Percentiles rank a stretch among this genome's conserved stretches.
Evolutionary conservation across 176 grass and related monocot species (phyloP).

Genomic region (Raddia guianensis): DNA sequence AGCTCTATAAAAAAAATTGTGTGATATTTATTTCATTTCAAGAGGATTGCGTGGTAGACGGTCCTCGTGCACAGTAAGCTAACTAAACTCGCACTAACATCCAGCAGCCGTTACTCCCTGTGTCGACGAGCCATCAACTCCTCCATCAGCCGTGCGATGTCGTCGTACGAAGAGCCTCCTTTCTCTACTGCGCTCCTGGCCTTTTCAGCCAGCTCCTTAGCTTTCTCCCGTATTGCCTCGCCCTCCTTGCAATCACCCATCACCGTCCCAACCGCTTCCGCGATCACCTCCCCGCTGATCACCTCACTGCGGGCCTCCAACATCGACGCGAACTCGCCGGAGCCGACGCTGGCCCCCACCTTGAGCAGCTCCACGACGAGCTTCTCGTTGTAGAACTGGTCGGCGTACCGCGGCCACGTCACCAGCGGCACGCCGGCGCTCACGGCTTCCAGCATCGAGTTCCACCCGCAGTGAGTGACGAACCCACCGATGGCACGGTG

Average conservation of each 20-base stretch:
- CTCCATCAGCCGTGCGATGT: neutral
- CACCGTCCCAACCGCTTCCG: neutral
- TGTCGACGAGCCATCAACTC: too few species aligned
- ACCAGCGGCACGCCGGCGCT: slow-evolving; percentile 39
- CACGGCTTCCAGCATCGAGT: too few species aligned
- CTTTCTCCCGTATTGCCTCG: neutral
- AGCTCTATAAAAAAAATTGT: too few species aligned
- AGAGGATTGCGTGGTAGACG: too few species aligned
- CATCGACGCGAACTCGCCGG: neutral
- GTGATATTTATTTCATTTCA: too few species aligned
- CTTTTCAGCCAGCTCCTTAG: neutral
- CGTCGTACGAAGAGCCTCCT: neutral
- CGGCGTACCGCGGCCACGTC: slow-evolving; percentile 46
- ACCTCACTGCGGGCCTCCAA: neutral
- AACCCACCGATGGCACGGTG: too few species aligned
- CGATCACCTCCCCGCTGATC: neutral
- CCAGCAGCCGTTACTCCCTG: too few species aligned
- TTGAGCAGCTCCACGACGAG: slow-evolving; percentile 36
- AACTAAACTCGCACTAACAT: too few species aligned
- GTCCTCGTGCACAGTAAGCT: too few species aligned
- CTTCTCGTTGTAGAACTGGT: slow-evolving; percentile 54
- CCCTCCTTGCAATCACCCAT: too few species aligned
- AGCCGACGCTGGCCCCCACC: slow-evolving; percentile 22
- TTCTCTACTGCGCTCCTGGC: neutral
- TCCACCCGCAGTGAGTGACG: too few species aligned